Conservation (phyloP, 139 green algal genomes). For the Chlamydomonas applanata region DNA sequence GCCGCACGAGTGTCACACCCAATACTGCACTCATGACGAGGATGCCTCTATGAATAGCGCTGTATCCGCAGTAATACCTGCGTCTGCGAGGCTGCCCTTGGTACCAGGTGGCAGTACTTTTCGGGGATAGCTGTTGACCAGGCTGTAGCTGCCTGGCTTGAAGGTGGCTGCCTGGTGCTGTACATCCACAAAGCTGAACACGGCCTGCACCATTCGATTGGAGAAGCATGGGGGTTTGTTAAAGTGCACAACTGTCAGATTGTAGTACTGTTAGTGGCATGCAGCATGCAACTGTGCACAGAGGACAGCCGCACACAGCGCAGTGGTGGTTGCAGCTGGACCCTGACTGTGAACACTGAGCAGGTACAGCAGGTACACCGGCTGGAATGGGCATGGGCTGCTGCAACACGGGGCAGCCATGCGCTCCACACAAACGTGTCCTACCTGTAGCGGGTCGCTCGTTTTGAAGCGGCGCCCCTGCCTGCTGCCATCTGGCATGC, state of each 20-base stretch:
- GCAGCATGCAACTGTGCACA: too few relatives aligned
- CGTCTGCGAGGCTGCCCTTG: slow-evolving; percentile 34
- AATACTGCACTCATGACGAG: too few relatives aligned
- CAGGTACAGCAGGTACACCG: too few relatives aligned
- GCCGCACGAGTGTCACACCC: too few relatives aligned
- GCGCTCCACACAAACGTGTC: too few relatives aligned
- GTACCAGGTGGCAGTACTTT: slow-evolving; percentile 29
- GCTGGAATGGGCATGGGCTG: too few relatives aligned
- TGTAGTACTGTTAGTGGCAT: too few relatives aligned
- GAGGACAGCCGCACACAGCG: not conserved
- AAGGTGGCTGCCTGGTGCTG: slow-evolving; percentile 28
- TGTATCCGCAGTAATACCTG: slow-evolving; percentile 52
- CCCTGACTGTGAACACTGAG: too few relatives aligned
- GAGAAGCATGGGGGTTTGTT: too few relatives aligned
- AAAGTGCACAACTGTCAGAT: too few relatives aligned
- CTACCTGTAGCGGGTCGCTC: slow-evolving; percentile 18
- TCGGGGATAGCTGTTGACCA: slow-evolving; percentile 72
- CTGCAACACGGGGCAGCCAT: too few relatives aligned
- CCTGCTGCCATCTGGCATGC: slow-evolving; percentile 62
- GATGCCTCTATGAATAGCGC: slow-evolving; percentile 57
- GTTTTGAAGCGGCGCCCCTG: slow-evolving; percentile 57
- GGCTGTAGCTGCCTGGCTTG: slow-evolving; percentile 57
- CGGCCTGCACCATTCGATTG: slow-evolving; percentile 39
- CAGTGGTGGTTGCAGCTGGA: too few relatives aligned
- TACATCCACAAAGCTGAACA: slow-evolving; percentile 84